Base-by-base conservation (phyloP, 768 basidiomycete genomes). In the Tylopilus subfusipes region DNA sequence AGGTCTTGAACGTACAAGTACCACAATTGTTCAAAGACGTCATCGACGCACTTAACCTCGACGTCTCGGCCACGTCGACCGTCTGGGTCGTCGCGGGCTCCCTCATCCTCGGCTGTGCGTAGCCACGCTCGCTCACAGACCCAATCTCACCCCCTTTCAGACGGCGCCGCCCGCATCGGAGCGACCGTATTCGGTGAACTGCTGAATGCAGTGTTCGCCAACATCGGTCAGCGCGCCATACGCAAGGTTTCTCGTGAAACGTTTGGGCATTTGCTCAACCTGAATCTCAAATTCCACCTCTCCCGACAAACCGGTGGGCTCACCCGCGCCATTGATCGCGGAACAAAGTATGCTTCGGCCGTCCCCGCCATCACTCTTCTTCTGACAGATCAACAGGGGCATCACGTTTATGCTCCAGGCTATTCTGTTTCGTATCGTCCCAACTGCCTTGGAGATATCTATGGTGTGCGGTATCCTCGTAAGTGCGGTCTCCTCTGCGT, bases 391-490 rank as follows among this genome's bases (percentile, higher is more conserved):
- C 43, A 1, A 27, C 63, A 98, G 94, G 72, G 97, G 97, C 34
- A 98, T 99, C 55, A 91, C 93, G 0, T 99, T 99, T 72, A 81
- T 98, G 24, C 74, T 99, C 5, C 91, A 92, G 57, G 90, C 96
- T 1, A 84, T 98, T 38, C 79, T 98, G 9, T 98, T 98, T 68
- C 89, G 97, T 18, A 91, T 99, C 43, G 88, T 88, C 0, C 97
- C 97, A 0, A 99, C 97, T 0, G 97, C 96, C 1, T 73, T 99
- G 48, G 97, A 98, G 69, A 97, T 98, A 59, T 82, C 86, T 4
- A 86, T 99, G 78, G 97, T 99, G 40, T 98, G 95, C 74, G 96
- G 95, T 47, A 99, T 99, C 56, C 72, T 99, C 72, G 95, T 94
- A 63, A 22, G 88, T 70, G 48, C 24, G 6, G 9, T 24, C 36